These are phyloP conservation scores for Heliosperma pusillum DNA, from an alignment of 148 eudicot genomes.

Conservation along the genomic window DNA sequence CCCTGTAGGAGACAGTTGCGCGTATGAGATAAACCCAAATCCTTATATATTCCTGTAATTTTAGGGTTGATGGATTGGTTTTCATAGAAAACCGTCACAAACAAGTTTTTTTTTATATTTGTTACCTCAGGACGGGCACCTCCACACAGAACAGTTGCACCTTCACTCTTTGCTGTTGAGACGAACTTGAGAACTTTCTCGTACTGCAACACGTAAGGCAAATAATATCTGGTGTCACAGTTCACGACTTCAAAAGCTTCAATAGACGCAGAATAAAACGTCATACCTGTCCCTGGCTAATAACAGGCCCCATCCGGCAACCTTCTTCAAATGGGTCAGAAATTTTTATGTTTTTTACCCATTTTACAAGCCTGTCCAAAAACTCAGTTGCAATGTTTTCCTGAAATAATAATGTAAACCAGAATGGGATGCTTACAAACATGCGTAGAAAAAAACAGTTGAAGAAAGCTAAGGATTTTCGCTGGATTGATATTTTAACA, in stretches of 20 bases:
- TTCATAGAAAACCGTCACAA: not conserved
- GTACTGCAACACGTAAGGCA: slow-evolving; percentile 48
- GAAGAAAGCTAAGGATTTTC: not conserved
- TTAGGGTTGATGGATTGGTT: too few species aligned
- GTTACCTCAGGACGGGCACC: slow-evolving; percentile 87
- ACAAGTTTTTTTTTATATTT: not conserved
- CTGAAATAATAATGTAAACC: slow-evolving; percentile 37
- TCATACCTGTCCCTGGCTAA: slow-evolving; percentile 83
- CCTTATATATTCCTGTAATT: too few species aligned
- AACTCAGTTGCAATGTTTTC: slow-evolving; percentile 80
- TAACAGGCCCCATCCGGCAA: slow-evolving; percentile 92
- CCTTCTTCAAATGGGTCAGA: slow-evolving; percentile 97
- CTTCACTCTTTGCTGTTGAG: slow-evolving; percentile 85
- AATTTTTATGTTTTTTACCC: slow-evolving; percentile 85
- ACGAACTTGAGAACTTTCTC: slow-evolving; percentile 76
- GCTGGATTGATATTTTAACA: not conserved
- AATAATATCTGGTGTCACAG: slow-evolving; percentile 11
- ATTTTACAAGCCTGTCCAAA: slow-evolving; percentile 75
- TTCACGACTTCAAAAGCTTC: not conserved
- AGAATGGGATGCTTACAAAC: not conserved
- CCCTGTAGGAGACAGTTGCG: not conserved
- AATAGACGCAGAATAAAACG: slow-evolving; percentile 6
- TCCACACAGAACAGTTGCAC: slow-evolving; percentile 84
- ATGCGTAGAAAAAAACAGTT: not conserved
- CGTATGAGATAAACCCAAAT: too few species aligned